phyloP scores from a whole-genome alignment of 73 alveolate species.

The Effrenium voratum region DNA sequence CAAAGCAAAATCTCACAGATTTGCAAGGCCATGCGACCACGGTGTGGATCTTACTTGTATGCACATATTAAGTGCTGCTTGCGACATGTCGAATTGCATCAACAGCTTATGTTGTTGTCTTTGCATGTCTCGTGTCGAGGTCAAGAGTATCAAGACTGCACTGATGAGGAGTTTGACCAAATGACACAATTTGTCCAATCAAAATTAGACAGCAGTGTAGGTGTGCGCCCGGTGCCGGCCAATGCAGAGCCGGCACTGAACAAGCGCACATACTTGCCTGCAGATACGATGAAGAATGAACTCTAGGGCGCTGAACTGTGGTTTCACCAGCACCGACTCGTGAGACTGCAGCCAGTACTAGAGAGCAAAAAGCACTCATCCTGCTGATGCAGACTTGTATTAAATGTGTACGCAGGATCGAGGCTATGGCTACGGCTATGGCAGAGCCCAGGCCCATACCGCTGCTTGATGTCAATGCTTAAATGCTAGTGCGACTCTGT shows the following conservation, averaged over 20 bases:
- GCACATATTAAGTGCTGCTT: neutral
- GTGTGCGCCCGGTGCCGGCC: neutral
- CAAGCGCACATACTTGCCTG: conserved; percentile 35
- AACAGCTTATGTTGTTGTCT: neutral
- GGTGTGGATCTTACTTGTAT: conserved; percentile 4
- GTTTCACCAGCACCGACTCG: conserved; percentile 9
- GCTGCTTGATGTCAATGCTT: neutral
- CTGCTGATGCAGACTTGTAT: neutral
- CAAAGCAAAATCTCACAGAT: neutral
- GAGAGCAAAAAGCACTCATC: neutral
- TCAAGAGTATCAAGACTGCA: conserved; percentile 76
- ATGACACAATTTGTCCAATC: conserved; percentile 59
- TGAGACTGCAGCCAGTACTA: conserved; percentile 12
- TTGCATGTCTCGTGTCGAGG: conserved; percentile 8
- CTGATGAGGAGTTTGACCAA: conserved; percentile 64
- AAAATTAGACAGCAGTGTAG: neutral
- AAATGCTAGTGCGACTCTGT: neutral
- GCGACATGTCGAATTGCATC: neutral
- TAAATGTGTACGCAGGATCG: conserved; percentile 4
- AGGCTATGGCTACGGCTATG: conserved; percentile 88
- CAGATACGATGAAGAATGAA: neutral
- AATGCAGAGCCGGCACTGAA: conserved; percentile 28
- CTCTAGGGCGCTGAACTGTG: neutral
- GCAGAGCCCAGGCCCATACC: conserved; percentile 54
- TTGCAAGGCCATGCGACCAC: conserved; percentile 83